Conservation (phyloP, 805 yeast genomes). For the Barnettozyma siamensis region DNA sequence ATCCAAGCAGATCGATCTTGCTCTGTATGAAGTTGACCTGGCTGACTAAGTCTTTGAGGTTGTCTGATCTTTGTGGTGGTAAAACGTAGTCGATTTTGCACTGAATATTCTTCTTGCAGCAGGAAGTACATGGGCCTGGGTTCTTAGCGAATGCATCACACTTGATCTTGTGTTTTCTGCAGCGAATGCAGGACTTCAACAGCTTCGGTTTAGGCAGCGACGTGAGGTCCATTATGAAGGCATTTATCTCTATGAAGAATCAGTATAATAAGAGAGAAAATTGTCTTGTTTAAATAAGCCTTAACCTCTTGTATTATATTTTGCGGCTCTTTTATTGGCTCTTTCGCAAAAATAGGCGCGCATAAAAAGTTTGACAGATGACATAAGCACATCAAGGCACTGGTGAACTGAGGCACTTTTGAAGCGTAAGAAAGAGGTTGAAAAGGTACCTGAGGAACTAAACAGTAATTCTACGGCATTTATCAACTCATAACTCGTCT, state of each 20-base stretch:
- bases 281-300: not conserved
- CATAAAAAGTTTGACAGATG: not conserved
- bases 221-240: not conserved
- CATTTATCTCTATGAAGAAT: too few relatives aligned
- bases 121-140: slow-evolving; percentile 54
- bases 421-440: too few relatives aligned
- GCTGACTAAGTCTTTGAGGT: slow-evolving; percentile 18
- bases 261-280: not conserved
- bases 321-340: slow-evolving; percentile 4
- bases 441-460: too few relatives aligned
- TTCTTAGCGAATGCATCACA: slow-evolving; percentile 50
- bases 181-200: slow-evolving; percentile 55
- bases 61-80: slow-evolving; percentile 38
- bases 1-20: slow-evolving; percentile 11
- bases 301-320: slow-evolving; percentile 1
- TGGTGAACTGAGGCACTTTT: too few relatives aligned
- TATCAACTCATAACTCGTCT: too few relatives aligned
- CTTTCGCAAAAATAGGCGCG: not conserved
- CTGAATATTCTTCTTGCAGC: slow-evolving; percentile 42
- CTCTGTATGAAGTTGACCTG: slow-evolving; percentile 16
- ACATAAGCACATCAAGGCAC: not conserved
- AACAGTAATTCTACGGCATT: too few relatives aligned
- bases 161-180: slow-evolving; percentile 61
- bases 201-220: slow-evolving; percentile 32
- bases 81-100: slow-evolving; percentile 54